Evolutionary conservation across 2,329 filamentous ascomycete genomes (phyloP).

Genomic region (Stylonectria norvegica): DNA sequence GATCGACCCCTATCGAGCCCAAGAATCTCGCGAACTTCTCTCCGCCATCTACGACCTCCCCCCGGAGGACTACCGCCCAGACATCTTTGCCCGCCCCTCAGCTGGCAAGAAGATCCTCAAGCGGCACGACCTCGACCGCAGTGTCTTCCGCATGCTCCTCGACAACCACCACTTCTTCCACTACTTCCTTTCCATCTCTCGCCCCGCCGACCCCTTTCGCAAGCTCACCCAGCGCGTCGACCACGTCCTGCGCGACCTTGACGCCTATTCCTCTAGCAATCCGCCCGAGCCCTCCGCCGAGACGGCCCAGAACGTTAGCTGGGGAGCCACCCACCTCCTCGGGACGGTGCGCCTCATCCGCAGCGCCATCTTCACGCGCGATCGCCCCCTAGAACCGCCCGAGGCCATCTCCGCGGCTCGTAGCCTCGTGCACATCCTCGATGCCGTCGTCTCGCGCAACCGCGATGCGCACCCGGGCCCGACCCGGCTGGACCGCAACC

Average conservation of each 20-base stretch:
- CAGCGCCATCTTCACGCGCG: constrained; percentile 38
- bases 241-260: constrained; percentile 44
- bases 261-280: constrained; percentile 25
- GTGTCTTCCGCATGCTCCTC: constrained; percentile 52
- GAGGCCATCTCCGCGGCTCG: constrained; percentile 46
- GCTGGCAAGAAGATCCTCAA: constrained; percentile 36
- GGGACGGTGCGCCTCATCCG: constrained; percentile 43
- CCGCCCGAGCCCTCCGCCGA: constrained; percentile 20
- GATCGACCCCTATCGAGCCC: constrained; percentile 38
- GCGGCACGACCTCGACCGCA: constrained; percentile 46
- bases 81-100: constrained; percentile 38
- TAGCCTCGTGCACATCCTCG: constrained; percentile 47
- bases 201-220: constrained; percentile 45
- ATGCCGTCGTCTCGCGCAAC: constrained; percentile 41
- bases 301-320: constrained; percentile 39
- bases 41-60: constrained; percentile 40
- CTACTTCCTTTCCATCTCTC: constrained; percentile 46
- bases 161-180: constrained; percentile 53
- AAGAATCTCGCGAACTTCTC: constrained; percentile 51
- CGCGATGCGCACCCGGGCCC: constrained; percentile 33
- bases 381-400: constrained; percentile 33
- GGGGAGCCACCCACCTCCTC: constrained; percentile 48
- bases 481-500: constrained; percentile 37
- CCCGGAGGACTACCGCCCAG: constrained; percentile 44
- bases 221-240: constrained; percentile 47